phyloP scores from a whole-genome alignment of 768 basidiomycete species.

The Trametes coccinea region DNA sequence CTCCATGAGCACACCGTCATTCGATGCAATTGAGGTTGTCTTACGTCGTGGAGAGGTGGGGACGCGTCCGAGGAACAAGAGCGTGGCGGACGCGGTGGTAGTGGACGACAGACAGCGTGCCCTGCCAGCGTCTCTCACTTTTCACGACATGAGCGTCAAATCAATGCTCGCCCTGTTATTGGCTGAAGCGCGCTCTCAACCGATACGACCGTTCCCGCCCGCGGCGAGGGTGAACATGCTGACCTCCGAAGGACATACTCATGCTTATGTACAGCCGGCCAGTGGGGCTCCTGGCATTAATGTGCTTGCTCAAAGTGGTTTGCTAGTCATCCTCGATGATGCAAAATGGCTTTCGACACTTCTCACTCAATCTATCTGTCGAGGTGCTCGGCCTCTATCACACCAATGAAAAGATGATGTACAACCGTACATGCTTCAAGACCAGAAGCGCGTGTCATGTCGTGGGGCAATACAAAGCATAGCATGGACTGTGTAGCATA shows the following conservation, averaged over 20 bases:
- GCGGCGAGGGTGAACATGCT: too few species aligned
- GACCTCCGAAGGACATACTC: too few species aligned
- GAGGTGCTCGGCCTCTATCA: not conserved
- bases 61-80: constrained; percentile 2
- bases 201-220: too few species aligned
- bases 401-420: constrained; percentile 7
- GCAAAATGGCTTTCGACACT: not conserved
- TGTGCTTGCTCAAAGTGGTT: too few species aligned
- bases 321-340: not conserved
- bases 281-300: too few species aligned
- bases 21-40: not conserved
- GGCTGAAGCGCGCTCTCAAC: not conserved
- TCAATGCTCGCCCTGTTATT: constrained; percentile 3
- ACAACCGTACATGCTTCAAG: constrained; percentile 22
- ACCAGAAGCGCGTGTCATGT: constrained; percentile 20
- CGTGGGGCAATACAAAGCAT: constrained; percentile 41
- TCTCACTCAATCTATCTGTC: not conserved
- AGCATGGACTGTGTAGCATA: constrained; percentile 39
- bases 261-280: too few species aligned
- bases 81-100: constrained; percentile 13
- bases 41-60: not conserved
- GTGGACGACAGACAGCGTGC: too few species aligned
- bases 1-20: not conserved
- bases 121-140: constrained; percentile 17
- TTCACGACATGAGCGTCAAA: constrained; percentile 1